A percentile compares a stretch with the other conserved stretches of the same genome.
Evolutionary conservation across 495 filamentous ascomycete genomes (phyloP).

Genomic region (Hypoxylon fragiforme): DNA sequence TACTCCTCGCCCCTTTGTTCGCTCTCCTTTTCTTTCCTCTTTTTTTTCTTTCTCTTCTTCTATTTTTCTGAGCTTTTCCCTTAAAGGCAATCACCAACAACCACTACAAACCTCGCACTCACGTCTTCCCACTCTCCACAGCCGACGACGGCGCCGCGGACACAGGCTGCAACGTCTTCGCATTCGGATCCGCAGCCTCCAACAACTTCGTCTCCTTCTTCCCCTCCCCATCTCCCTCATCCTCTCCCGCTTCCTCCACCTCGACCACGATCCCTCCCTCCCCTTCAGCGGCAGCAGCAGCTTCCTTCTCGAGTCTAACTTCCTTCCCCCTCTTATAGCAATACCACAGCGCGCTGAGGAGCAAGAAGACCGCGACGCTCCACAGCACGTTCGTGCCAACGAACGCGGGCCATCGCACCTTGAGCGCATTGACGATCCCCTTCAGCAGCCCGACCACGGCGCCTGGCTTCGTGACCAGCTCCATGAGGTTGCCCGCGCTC

Average conservation of each 20-base stretch:
- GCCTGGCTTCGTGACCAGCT: constrained; percentile 83
- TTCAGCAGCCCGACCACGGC: constrained; percentile 79
- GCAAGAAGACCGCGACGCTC: constrained; percentile 79
- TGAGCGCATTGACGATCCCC: constrained; percentile 81
- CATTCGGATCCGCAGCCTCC: neutral
- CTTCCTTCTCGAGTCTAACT: constrained; percentile 73
- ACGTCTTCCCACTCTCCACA: too few species aligned
- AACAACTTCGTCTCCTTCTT: neutral
- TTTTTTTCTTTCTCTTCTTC: neutral
- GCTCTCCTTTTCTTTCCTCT: neutral
- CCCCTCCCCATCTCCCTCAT: neutral
- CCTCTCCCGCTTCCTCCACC: neutral
- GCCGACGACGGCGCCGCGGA: too few species aligned
- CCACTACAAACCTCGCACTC: too few species aligned
- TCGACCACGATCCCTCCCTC: neutral
- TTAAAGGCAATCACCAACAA: too few species aligned
- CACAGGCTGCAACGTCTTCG: too few species aligned
- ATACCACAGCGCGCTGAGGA: constrained; percentile 94
- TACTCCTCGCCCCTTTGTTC: neutral
- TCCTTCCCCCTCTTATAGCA: constrained; percentile 93
- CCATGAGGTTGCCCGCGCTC: constrained; percentile 59
- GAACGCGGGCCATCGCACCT: constrained; percentile 81
- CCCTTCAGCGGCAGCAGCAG: constrained; percentile 11
- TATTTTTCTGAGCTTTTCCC: too few species aligned
- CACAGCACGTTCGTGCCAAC: constrained; percentile 83